Conservation (phyloP, 2,329 filamentous ascomycete species). For the Venturia aucupariae region DNA sequence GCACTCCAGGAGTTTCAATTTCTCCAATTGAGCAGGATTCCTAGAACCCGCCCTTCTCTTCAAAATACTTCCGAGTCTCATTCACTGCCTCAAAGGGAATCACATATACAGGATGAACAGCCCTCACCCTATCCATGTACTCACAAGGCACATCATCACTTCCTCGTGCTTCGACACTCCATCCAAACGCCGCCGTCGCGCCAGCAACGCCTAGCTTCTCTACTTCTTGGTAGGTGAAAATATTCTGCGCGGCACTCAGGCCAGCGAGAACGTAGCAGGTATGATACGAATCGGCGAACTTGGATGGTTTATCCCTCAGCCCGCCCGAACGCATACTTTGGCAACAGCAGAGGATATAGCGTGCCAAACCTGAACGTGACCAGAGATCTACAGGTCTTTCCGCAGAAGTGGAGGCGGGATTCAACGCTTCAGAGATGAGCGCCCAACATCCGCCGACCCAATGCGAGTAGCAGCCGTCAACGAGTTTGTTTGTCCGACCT, state of each 20-base stretch:
- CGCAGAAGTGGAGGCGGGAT: constrained; percentile 16
- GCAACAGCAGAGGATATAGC: constrained; percentile 85
- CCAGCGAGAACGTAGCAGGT: constrained; percentile 86
- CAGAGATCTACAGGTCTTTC: constrained; percentile 46
- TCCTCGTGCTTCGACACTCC: constrained; percentile 24
- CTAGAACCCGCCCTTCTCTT: constrained; percentile 47
- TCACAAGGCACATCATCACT: constrained; percentile 54
- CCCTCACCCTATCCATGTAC: constrained; percentile 56
- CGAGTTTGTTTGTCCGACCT: constrained; percentile 92
- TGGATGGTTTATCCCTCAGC: constrained; percentile 85
- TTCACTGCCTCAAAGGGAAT: constrained; percentile 64
- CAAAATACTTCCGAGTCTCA: constrained; percentile 56
- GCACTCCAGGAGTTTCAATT: too few species aligned
- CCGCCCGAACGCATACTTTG: constrained; percentile 70
- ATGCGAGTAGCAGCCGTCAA: constrained; percentile 96
- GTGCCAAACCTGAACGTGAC: constrained; percentile 72
- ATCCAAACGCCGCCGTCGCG: constrained; percentile 13
- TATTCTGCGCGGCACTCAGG: constrained; percentile 70
- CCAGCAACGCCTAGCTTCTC: constrained; percentile 15
- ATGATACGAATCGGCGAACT: constrained; percentile 85
- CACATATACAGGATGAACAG: constrained; percentile 77
- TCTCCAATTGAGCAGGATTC: background rate
- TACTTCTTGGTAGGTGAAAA: constrained; percentile 36
- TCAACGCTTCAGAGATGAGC: constrained; percentile 63
- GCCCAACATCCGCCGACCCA: constrained; percentile 97